These are phyloP conservation scores for Melastoma candidum DNA, from an alignment of 441 rosid species.

Conservation along the genomic window DNA sequence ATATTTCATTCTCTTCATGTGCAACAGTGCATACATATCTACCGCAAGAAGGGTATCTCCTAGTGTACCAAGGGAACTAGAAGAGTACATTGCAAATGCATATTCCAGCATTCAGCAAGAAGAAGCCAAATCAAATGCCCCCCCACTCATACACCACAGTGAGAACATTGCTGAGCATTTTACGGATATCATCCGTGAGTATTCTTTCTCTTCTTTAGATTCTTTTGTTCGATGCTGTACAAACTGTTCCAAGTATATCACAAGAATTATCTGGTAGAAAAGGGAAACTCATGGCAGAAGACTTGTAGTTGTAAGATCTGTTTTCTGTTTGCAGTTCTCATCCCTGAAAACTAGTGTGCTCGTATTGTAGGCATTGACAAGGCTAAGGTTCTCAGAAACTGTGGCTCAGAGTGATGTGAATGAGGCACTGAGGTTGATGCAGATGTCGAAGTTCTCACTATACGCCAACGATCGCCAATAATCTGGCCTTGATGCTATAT, in stretches of 20 bases:
- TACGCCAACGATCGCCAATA: constrained; percentile 87
- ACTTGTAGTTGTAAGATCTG: too few relatives aligned
- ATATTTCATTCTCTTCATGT: not conserved
- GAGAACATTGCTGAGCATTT: constrained; percentile 91
- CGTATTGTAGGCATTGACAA: constrained; percentile 70
- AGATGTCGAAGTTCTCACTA: constrained; percentile 98
- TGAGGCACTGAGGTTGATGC: constrained; percentile 94
- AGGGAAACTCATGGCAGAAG: too few relatives aligned
- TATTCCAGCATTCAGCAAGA: constrained; percentile 93
- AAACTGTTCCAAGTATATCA: too few relatives aligned
- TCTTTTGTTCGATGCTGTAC: too few relatives aligned
- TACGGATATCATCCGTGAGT: constrained; percentile 92
- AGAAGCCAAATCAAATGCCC: constrained; percentile 80
- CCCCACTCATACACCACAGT: constrained; percentile 97
- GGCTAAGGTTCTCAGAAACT: constrained; percentile 88
- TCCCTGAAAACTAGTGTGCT: constrained; percentile 12
- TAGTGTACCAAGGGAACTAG: constrained; percentile 71
- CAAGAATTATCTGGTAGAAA: too few relatives aligned
- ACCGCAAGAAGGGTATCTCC: constrained; percentile 93
- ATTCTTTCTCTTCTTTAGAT: constrained; percentile 2
- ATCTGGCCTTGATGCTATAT: constrained; percentile 95
- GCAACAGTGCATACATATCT: constrained; percentile 80
- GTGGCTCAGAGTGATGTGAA: constrained; percentile 99
- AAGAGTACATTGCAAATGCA: constrained; percentile 91
- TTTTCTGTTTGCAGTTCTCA: not conserved